Base-by-base conservation (phyloP, 306 rosid species). In the Dalbergia cultrata region DNA sequence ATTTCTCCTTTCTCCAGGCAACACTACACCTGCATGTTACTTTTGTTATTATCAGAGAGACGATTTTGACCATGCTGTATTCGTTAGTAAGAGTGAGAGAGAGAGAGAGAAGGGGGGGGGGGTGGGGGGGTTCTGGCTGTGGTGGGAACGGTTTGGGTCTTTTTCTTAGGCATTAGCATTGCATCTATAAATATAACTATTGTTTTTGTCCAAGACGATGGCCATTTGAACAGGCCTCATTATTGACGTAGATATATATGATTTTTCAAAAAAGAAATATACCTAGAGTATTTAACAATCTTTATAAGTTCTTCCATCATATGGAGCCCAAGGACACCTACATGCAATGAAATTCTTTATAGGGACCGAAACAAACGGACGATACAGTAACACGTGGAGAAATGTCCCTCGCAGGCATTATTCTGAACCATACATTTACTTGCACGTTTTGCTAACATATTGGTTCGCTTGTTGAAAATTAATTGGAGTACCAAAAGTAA, bases 371-470 rank as follows among this genome's bases (percentile, higher is more conserved):
- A 52, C 54, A 67, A 60, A 77, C 76, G 82, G 87, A 62, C 82
- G 52, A 41, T 52, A 47, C 69, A 34, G 37, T n/a, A 60, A 73
- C 81, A 79, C 80, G 86, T 82, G 85, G 80, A 76, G 39, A 31
- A 17, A 60, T 13, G 82, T 35, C 77, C 56, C 71, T 60, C 16
- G 1, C 79, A 54, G 31, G 49, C 54, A 18, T 56, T 39, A 12
- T 11, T 31, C 22, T 62, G 31, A 14, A 16, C 79, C 79, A 61
- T 47, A n/a, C 14, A 14, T 60, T 8, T 43, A 44, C 70, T 31
- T 57, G n/a, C 41, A 45, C 61, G 44, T 31, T 3, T 13, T 18
- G 3, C 13, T 41, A 4, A 11, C 39, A 9, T 5, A 31, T 49
- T 10, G 57, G 8, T 18, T 21, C 17, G n/a, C 5, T 53, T 5